Evolutionary conservation across 306 rosid species (phyloP).

Genomic region (Gillenia trifoliata): DNA sequence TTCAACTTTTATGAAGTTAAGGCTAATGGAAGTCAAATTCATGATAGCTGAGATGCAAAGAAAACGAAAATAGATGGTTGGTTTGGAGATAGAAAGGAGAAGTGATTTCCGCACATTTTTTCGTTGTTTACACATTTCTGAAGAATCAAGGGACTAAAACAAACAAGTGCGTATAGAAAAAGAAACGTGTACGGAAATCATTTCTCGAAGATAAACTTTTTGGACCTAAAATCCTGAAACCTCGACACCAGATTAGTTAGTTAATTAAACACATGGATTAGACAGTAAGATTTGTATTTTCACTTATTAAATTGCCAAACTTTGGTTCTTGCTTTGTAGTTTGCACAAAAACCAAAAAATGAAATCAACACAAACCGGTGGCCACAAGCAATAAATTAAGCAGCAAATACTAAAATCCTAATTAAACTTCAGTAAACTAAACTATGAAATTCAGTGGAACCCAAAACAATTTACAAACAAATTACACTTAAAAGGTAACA

Average conservation of each 20-base stretch:
- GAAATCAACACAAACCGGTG: background rate
- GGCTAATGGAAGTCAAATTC: background rate
- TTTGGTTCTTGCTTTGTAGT: background rate
- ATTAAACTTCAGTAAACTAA: background rate
- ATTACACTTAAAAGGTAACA: background rate
- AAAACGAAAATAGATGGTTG: background rate
- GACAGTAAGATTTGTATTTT: too few species aligned
- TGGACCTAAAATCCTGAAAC: background rate
- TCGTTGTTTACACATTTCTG: too few species aligned
- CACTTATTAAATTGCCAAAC: background rate
- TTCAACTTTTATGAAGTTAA: background rate
- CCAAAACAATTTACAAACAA: background rate
- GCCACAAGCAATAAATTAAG: background rate
- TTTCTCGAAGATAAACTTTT: too few species aligned
- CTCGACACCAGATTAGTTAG: background rate
- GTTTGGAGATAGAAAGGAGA: background rate
- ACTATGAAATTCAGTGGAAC: background rate
- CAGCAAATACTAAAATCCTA: background rate
- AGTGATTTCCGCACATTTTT: too few species aligned
- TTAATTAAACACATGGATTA: background rate
- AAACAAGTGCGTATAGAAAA: fast-evolving
- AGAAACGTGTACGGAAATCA: background rate
- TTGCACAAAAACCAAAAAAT: background rate
- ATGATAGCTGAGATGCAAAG: background rate
- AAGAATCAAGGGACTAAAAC: too few species aligned